A percentile compares a stretch with the other conserved stretches of the same genome.
Conservation (phyloP, 352 stramenopile species). For the Elongisporangium senticosum region DNA sequence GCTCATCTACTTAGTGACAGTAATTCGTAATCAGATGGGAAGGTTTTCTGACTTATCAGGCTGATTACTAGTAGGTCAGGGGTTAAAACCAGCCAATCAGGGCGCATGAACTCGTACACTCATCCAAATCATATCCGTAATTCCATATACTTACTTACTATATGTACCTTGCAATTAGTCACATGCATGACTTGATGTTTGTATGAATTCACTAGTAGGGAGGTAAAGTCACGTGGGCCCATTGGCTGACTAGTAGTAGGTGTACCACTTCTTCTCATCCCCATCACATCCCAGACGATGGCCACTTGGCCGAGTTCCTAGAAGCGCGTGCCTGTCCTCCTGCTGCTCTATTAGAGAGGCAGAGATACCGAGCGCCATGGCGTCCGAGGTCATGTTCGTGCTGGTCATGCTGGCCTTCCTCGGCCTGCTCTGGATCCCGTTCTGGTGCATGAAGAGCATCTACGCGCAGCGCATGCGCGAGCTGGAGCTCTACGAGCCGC, state of each 20-base stretch:
- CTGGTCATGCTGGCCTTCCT: conserved; percentile 15
- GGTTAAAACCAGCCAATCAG: background rate
- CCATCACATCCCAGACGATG: background rate
- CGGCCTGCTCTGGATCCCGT: conserved; percentile 3
- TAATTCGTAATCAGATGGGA: background rate
- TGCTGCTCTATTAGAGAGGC: background rate
- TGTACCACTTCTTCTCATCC: background rate
- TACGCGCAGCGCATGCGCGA: conserved; percentile 10
- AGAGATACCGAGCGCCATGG: background rate
- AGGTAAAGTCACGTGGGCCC: background rate
- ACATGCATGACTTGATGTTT: background rate
- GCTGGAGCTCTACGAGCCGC: conserved; percentile 18
- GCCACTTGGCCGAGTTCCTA: background rate
- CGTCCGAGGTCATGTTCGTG: conserved; percentile 10
- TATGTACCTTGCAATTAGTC: background rate
- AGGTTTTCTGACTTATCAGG: conserved; percentile 13
- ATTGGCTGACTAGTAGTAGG: background rate
- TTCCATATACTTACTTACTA: background rate
- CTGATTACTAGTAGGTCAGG: conserved; percentile 67
- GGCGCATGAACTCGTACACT: background rate
- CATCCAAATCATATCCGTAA: background rate
- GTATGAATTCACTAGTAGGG: background rate
- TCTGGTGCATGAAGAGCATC: conserved; percentile 8
- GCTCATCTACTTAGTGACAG: background rate
- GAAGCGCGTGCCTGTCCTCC: background rate